Base-by-base conservation (phyloP, 2,329 filamentous ascomycete species). In the Botryotinia narcissicola region DNA sequence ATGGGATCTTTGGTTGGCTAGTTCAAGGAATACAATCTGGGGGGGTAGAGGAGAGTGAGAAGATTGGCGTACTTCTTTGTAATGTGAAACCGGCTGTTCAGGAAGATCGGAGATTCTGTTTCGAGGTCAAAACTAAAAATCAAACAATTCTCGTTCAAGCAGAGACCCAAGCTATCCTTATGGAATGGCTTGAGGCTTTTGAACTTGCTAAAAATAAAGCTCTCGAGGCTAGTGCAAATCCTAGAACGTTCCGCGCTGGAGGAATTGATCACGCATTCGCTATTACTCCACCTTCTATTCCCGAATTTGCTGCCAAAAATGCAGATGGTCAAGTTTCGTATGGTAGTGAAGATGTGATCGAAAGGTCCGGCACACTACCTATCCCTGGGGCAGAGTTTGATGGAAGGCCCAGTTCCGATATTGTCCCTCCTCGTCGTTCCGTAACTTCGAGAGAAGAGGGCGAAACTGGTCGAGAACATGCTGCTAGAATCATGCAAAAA, bases 41-140 rank as follows among this genome's bases (percentile, higher is more conserved):
- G 62, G 95, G 94, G 48, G 96, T 99, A 35, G 90, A 98, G 78
- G 95, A 98, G 81, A 97, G 94, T 64, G 96, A 99, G 79, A 94
- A 97, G 83, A 97, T 97, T 75, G 96, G 96, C 59, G 95, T 99
- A 4, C 84, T 99, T 70, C 89, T 99, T 57, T 99, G 96, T 84
- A 97, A 93, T 79, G 92, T 96, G 67, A 93, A 95, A 79, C 94
- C 95, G 29, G 94, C 95, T 0, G 92, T 97, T 70, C 91, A 93
- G 77, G 96, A 99, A 83, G 96, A 99, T 80, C 90, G 96, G 57
- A 89, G 96, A 25, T 99, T 98, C 83, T 98, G 96, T 81, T 98
- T 99, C 79, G 96, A 99, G 83, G 92, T 99, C 79, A 99, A 98
- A 85, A 99, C 96, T 3, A 99, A 98, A 82, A 97, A 93, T 79